phyloP scores from a whole-genome alignment of 108 stramenopile genomes.

The Cyclotella sp. region DNA sequence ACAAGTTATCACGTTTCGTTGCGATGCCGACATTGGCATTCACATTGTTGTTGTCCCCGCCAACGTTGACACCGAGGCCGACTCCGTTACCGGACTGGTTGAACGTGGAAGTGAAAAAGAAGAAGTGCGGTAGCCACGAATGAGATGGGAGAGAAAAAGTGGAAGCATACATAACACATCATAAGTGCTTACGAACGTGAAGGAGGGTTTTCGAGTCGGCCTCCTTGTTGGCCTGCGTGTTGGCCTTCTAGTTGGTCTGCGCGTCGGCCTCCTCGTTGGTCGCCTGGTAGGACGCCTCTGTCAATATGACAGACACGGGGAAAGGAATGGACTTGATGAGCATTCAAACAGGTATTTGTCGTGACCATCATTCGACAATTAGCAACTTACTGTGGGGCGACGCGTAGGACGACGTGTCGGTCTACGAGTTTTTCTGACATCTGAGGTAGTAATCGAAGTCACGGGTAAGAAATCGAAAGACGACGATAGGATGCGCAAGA shows the following conservation, averaged over 20 bases:
- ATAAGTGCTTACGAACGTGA: neutral
- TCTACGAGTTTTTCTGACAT: no score
- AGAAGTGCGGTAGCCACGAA: neutral
- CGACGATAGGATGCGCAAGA: no score
- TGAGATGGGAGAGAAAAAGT: neutral
- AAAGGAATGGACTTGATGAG: no score
- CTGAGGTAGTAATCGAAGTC: no score
- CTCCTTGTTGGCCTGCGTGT: neutral
- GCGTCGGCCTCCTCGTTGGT: conserved; percentile 1
- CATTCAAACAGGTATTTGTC: no score
- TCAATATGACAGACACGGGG: no score
- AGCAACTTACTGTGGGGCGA: no score
- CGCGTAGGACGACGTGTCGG: no score
- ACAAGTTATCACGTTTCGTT: neutral
- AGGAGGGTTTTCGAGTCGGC: neutral
- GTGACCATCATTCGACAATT: no score
- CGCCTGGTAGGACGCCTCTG: no score
- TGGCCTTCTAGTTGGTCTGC: neutral
- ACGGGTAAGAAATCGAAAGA: no score
- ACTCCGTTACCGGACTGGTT: neutral
- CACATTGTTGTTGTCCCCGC: neutral
- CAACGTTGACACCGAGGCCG: conserved; percentile 1
- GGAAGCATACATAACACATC: neutral
- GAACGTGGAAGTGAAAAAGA: neutral
- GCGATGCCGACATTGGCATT: conserved; percentile 8